These are phyloP conservation scores for Pseudonectria foliicola DNA, from an alignment of 2,329 filamentous ascomycete species.

Conservation along the genomic window DNA sequence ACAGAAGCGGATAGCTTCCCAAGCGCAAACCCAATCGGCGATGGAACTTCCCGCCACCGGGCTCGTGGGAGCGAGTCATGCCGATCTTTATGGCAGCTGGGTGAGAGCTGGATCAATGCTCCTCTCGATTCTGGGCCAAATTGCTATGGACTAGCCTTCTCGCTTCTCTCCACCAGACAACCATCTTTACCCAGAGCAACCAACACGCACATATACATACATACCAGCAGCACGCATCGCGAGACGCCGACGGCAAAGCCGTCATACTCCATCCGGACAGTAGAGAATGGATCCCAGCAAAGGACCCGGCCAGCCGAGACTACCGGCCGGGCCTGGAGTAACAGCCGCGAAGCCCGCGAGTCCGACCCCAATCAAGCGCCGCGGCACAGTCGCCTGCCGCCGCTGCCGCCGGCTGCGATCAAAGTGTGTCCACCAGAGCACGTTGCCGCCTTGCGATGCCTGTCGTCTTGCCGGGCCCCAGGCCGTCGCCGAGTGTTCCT, in stretches of 20 bases:
- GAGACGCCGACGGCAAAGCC: no score
- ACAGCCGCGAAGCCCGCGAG: not conserved
- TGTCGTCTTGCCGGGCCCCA: conserved; percentile 9
- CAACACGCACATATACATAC: no score
- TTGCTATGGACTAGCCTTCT: no score
- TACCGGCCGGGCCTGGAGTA: not conserved
- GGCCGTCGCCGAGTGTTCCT: conserved; percentile 10
- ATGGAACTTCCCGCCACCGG: not conserved
- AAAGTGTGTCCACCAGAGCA: conserved; percentile 14
- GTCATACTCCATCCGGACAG: no score
- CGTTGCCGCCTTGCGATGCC: conserved; percentile 13
- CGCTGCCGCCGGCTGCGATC: conserved; percentile 19
- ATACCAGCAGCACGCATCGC: no score
- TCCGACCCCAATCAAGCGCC: conserved; percentile 5
- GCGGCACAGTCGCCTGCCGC: conserved; percentile 16
- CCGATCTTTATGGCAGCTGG: not conserved
- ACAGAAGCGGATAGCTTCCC: no score
- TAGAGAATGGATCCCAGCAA: not conserved
- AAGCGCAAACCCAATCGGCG: conserved; percentile 1
- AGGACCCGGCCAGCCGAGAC: not conserved
- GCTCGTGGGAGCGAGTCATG: conserved; percentile 1
- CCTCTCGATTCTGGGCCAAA: not conserved
- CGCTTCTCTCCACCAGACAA: no score
- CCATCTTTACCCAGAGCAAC: no score
- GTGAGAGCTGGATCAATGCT: not conserved